Evolutionary conservation across 2,329 filamentous ascomycete genomes (phyloP), one percentile per base, ranked within the genome.

Genomic region (Apiospora sp.): DNA sequence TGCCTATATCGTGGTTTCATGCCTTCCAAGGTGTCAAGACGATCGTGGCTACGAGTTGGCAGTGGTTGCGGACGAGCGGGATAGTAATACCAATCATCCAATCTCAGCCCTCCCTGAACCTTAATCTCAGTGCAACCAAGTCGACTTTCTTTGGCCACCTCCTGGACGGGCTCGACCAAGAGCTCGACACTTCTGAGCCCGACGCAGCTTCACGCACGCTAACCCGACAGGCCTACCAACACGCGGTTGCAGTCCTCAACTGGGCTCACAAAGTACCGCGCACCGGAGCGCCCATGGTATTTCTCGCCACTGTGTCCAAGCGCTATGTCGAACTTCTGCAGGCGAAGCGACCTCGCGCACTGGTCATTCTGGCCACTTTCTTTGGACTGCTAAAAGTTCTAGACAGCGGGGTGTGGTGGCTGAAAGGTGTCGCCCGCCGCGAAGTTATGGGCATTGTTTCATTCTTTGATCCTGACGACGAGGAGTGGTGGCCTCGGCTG

Each of bases 1-100:
- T 91, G n/a, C 90, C 90, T 0, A 81, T 92, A 61, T 86, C 88
- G 3, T 92, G 89, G 90, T 92, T 92, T 74, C 90, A 92, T 77
- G 88, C 90, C 4, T 92, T 91, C 77, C 90, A 92, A 76, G 90
- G 90, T 14, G 89, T 92, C 75, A 92, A 92, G 79, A 88, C 90
- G 1, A 86, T 92, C 46, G 90, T 92, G 0, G 88, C 90, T 27
- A 87, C 87, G 3, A 91, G 89, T 19, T 92, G 90, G 90, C 88
- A 87, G 72, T 92, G 88, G 87, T 85, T 92, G 67, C 85, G 90
- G 3, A 85, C 86, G 73, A 91, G 89, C 75, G 83, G 84, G 1
- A 85, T 88, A 19, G 88, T 91, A 51, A 86, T 89, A 37, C 86
- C 87, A 8, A 90, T 92, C 69, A 91, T 92, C 74, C 89, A 91